Conservation (phyloP, 352 stramenopile genomes). For the Globisporangium orthogonon region DNA sequence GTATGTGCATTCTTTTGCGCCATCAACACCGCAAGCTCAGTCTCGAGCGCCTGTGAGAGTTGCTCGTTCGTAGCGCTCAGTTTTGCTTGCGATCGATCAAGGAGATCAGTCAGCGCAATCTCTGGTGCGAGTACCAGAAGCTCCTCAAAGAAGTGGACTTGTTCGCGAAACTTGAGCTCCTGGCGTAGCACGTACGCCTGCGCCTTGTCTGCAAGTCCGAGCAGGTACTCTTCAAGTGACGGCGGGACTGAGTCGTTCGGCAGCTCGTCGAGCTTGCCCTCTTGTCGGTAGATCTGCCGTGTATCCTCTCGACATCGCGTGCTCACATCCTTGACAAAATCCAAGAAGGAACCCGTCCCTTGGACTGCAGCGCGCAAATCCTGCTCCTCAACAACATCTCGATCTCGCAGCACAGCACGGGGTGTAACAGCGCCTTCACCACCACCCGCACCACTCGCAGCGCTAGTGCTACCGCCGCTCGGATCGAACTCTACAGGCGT, state of each 20-base stretch:
- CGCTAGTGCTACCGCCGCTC: neutral
- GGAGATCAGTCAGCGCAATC: conserved; percentile 31
- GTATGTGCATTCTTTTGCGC: conserved; percentile 41
- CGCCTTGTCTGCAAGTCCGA: conserved; percentile 54
- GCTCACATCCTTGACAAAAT: conserved; percentile 50
- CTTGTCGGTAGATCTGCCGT: conserved; percentile 39
- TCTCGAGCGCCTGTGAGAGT: conserved; percentile 19
- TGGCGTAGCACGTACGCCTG: conserved; percentile 41
- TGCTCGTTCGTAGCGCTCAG: conserved; percentile 12
- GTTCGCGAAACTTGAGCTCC: conserved; percentile 45
- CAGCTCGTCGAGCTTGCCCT: conserved; percentile 67
- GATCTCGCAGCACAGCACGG: conserved; percentile 23
- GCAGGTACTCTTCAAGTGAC: conserved; percentile 72
- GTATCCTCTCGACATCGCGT: conserved; percentile 54
- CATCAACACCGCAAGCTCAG: conserved; percentile 32
- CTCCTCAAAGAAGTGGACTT: conserved; percentile 54
- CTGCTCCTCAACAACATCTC: conserved; percentile 39
- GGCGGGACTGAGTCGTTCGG: conserved; percentile 47
- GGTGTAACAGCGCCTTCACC: neutral
- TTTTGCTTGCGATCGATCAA: conserved; percentile 20
- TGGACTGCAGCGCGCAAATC: conserved; percentile 9
- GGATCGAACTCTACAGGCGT: conserved; percentile 26
- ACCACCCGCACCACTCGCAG: neutral
- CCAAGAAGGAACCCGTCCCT: conserved; percentile 28
- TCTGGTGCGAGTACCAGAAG: conserved; percentile 48